Conservation (phyloP, 345 rosid species). For the Kandelia obovata region DNA sequence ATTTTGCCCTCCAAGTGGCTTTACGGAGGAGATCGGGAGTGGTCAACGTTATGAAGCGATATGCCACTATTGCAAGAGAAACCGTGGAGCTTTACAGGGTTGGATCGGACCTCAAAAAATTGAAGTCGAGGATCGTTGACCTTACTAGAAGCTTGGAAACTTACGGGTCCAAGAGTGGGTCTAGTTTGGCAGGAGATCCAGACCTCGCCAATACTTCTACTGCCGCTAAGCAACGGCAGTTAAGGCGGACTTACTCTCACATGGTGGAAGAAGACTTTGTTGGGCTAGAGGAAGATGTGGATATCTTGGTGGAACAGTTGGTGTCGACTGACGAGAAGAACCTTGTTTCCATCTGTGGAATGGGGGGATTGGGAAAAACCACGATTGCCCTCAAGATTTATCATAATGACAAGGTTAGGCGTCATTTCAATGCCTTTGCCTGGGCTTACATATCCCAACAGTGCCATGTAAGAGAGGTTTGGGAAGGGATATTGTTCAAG, state of each 20-base stretch:
- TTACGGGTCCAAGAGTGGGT: slow-evolving; percentile 17
- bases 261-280: slow-evolving; percentile 25
- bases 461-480: slow-evolving; percentile 26
- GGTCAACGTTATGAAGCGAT: slow-evolving; percentile 2
- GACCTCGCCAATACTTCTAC: not conserved
- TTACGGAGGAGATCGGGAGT: slow-evolving; percentile 4
- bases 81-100: slow-evolving; percentile 15
- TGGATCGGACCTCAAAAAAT: slow-evolving; percentile 22
- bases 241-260: slow-evolving; percentile 30
- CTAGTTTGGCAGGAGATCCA: not conserved
- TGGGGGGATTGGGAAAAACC: slow-evolving; percentile 56
- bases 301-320: slow-evolving; percentile 21
- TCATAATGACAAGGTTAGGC: slow-evolving; percentile 17
- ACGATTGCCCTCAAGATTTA: slow-evolving; percentile 38
- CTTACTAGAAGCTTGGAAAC: slow-evolving; percentile 32
- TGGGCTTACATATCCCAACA: slow-evolving; percentile 42
- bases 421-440: slow-evolving; percentile 27
- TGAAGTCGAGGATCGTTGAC: slow-evolving; percentile 33
- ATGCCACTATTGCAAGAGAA: not conserved
- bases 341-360: slow-evolving; percentile 37
- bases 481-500: slow-evolving; percentile 28
- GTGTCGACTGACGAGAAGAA: slow-evolving; percentile 3
- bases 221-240: slow-evolving; percentile 19
- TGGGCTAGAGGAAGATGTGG: slow-evolving; percentile 28
- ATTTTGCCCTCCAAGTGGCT: slow-evolving; percentile 11